Conservation (phyloP, 306 rosid species). For the Gastrolobium bilobum region DNA sequence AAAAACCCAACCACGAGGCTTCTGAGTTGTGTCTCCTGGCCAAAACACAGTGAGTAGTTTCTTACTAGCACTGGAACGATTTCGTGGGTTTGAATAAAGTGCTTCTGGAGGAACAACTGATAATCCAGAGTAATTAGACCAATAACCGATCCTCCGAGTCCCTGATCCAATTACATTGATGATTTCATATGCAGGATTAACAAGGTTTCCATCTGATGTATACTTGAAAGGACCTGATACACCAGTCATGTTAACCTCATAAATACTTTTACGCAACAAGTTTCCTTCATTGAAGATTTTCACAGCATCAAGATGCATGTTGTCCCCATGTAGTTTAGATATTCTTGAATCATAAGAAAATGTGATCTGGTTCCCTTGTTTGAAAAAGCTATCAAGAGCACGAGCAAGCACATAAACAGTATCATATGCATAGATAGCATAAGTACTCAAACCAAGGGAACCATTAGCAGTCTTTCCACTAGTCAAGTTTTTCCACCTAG, state of each 20-base stretch:
- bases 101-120: conserved; percentile 73
- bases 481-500: conserved; percentile 85
- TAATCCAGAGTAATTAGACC: conserved; percentile 92
- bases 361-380: conserved; percentile 75
- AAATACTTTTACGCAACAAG: conserved; percentile 62
- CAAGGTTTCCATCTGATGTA: conserved; percentile 68
- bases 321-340: conserved; percentile 51
- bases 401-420: conserved; percentile 91
- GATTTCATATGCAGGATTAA: conserved; percentile 83
- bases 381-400: conserved; percentile 75
- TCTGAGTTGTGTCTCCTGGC: conserved; percentile 83
- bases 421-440: conserved; percentile 85
- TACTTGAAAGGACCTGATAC: conserved; percentile 74
- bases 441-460: conserved; percentile 70
- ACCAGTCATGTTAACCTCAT: conserved; percentile 81
- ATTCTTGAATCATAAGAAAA: conserved; percentile 76
- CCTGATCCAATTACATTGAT: conserved; percentile 88
- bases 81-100: conserved; percentile 71
- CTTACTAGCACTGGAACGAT: conserved; percentile 66
- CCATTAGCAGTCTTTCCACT: conserved; percentile 54
- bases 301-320: conserved; percentile 77
- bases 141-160: conserved; percentile 81
- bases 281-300: conserved; percentile 80
- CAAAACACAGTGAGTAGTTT: conserved; percentile 68
- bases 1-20: conserved; percentile 97